Evolutionary conservation across 2,329 filamentous ascomycete genomes (phyloP), one percentile per base, ranked within the genome.

Genomic region (Mycosphaerella sp.): DNA sequence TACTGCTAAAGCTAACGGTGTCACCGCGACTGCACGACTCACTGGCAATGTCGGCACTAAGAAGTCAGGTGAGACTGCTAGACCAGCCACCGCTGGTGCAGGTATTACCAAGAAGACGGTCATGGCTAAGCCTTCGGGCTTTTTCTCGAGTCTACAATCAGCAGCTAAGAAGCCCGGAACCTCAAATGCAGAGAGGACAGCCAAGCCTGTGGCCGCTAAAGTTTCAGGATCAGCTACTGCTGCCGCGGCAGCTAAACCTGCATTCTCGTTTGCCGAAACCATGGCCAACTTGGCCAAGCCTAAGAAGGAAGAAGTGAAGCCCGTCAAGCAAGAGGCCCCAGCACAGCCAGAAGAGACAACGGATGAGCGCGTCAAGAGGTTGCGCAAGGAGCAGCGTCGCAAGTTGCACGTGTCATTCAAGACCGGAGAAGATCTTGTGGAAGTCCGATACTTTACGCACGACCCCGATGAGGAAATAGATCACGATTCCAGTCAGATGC

Each of bases 321-420:
- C 59, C 4, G 68, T 72, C 3, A 77, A 79, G 50, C 70, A 76
- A 0, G 79, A 81, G 52, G 65, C 66, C 14, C 70, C 73, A 0
- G 71, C 75, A 0, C 45, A 28, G 34, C 45, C 45, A 40, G 45
- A 48, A 34, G 86, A 90, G 66, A 88, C 84, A 0, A 72, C 81
- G 0, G 84, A 87, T 60, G 78, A 88, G 64, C 82, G 76, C 60
- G 72, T 75, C 1, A 85, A 81, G 61, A 79, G 87, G 9, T 71
- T 88, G 4, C 80, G 85, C 32, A 89, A 88, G 62, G 85, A 89
- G 64, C 77, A 80, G 52, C 79, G 86, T 43, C 78, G 85, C 32
- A 81, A 85, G 56, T 72, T 89, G 17, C 78, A 82, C 10, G 87
- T 91, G 5, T 78, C 72, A 6, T 91, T 86, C 76, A 86, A 84